Conservation (phyloP, 129 eudicot species). For the Helichrysum umbraculigerum region DNA sequence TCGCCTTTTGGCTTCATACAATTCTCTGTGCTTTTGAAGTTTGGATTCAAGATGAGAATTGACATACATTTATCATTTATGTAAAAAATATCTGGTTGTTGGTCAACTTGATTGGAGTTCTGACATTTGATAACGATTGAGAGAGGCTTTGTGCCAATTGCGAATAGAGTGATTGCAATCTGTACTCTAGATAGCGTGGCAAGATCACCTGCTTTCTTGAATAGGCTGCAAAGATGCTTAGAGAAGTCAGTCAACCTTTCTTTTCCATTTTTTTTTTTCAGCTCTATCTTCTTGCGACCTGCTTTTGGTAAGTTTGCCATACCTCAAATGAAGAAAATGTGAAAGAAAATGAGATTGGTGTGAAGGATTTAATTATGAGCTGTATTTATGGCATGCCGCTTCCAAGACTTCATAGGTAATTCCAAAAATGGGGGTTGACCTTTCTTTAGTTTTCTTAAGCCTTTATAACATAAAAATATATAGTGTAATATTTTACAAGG, state of each 20-base stretch:
- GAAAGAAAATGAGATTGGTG: background rate
- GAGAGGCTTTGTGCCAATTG: slow-evolving; percentile 12
- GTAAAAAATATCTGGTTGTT: no score
- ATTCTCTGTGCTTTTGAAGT: no score
- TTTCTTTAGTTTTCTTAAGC: no score
- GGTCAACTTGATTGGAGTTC: no score
- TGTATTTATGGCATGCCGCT: background rate
- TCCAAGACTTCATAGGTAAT: no score
- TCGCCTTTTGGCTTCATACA: no score
- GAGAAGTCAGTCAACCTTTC: slow-evolving; percentile 19
- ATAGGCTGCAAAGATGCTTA: slow-evolving; percentile 12
- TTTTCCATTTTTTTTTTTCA: slow-evolving; percentile 4
- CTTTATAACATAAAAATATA: no score
- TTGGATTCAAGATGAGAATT: no score
- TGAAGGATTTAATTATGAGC: background rate
- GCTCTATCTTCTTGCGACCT: background rate
- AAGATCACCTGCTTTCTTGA: slow-evolving; percentile 23
- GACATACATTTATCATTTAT: no score
- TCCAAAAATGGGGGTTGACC: no score
- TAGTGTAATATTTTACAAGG: no score
- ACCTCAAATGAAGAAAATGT: background rate
- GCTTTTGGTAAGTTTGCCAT: slow-evolving; percentile 17
- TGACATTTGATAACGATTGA: background rate
- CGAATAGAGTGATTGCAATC: slow-evolving; percentile 18
- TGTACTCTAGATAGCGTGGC: slow-evolving; percentile 21